Conservation (phyloP, 164 flowering plant genomes). For the Macadamia integrifolia region DNA sequence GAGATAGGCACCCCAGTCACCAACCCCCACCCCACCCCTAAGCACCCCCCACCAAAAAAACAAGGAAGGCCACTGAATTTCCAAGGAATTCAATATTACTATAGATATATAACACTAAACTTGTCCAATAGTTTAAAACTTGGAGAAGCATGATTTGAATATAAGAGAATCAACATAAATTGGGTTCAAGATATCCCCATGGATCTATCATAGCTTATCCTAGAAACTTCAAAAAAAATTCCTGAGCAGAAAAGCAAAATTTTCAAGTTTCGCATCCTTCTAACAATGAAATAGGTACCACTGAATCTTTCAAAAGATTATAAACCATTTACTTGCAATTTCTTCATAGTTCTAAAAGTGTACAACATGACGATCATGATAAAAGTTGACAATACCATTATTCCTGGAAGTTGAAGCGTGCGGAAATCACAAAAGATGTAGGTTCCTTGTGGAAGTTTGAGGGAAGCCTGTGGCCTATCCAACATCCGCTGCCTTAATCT, state of each 20-base stretch:
- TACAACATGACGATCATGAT: not conserved
- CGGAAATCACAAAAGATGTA: constrained; percentile 86
- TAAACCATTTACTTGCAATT: no score
- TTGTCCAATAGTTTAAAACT: not conserved
- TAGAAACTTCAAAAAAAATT: no score
- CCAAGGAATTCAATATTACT: not conserved
- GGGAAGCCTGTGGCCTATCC: constrained; percentile 19
- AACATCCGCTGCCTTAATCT: constrained; percentile 48
- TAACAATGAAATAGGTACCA: no score
- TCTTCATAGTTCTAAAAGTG: no score
- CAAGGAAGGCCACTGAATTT: not conserved
- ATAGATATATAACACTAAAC: not conserved
- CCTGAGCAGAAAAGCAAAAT: no score
- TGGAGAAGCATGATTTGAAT: not conserved
- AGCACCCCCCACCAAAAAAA: not conserved
- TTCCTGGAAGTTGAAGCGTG: constrained; percentile 79
- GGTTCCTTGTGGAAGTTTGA: constrained; percentile 74
- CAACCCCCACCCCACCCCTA: no score
- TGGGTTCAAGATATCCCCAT: no score
- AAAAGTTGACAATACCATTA: constrained; percentile 44
- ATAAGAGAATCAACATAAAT: not conserved
- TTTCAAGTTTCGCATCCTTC: no score
- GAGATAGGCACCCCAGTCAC: not conserved
- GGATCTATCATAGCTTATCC: no score
- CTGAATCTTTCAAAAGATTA: no score